Base-by-base conservation (phyloP, 257 asterid species). In the Penstemon davidsonii region DNA sequence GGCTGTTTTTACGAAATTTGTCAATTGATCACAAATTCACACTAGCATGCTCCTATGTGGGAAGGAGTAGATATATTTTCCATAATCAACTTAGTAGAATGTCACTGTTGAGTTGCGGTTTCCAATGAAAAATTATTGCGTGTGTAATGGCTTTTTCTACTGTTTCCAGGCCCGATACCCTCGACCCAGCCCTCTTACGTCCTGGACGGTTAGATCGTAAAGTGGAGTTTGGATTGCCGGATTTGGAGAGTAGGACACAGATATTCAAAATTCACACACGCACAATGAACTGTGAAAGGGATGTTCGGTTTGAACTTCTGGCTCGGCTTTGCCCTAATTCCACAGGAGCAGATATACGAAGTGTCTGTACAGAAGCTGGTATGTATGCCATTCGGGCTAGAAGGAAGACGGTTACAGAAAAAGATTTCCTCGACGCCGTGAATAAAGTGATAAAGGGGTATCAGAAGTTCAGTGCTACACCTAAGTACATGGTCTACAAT, bases 241-340 rank as follows among this genome's bases (percentile, higher is more conserved):
- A 88, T 82, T 79, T 88, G 55, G 96, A 88, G 64, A 88, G 96
- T 56, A 78, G 94, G 75, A 79, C 96, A 3, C 96, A 86, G 73
- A 86, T 88, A 61, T 88, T 88, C 53, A 88, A 86, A 81, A 88
- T 88, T 45, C 96, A 88, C 62, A 88, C 96, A 1, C 80, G 96
- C 46, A 88, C 96, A 0, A 88, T 88, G 96, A 88, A 88, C 73
- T 88, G 96, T 13, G 96, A 88, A 60, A 77, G 94, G 58, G 96
- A 90, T 56, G 19, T 93, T 7, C 94, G 96, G 1, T 88, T 86
- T 68, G 96, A 88, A 60, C 94, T 88, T 56, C 78, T 86, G 7
- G 96, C 99, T 25, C 97, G 99, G 0, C 95, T 93, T 43, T 93
- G 99, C 80, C 99, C 97, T 3, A 93, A 93, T 81, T 90, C 99